Evolutionary conservation across 768 basidiomycete species (phyloP), one percentile per base, ranked within the genome.

Genomic region (Panaeolus papilionaceus): DNA sequence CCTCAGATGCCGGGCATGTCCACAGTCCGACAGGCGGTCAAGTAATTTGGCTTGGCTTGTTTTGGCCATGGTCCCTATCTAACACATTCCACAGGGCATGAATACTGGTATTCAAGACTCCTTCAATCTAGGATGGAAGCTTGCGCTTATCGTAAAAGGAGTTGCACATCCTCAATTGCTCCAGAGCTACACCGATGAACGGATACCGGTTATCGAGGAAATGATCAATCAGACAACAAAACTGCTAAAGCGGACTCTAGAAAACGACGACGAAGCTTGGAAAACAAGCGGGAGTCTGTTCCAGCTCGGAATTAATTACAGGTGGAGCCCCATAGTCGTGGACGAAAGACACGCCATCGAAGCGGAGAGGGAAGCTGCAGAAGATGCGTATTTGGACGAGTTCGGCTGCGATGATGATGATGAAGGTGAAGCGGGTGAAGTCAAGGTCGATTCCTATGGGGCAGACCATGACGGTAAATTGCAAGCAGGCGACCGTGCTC

Each of bases 251-350:
- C 67, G 68, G 38, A 68, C 66, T 20, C 51, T 66, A 0, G 62
- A 44, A 8, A 64, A 40, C 20, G 62, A 62, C 4, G 72, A 72
- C 16, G 70, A 66, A 11, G 64, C 66, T 3, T 77, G 73, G 75
- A 67, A 74, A 16, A 71, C 73, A 23, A 66, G 64, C 2, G 70
- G 72, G 2, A 71, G 73, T 4, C 67, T 85, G 4, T 71, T 75
- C 20, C 83, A 85, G 72, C 81, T 87, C 44, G 86, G 85, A 5
- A 77, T 88, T 47, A 88, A 88, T 73, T 88, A 84, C 70, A 80
- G 88, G 11, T 81, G 82, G 75, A 87, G 86, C 69, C 70, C 81
- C 0, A 78, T 86, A 26, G 78, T 87, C 1, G n/a, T 84, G 14
- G 86, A 88, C 63, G 81, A 81, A 40, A 26, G 65, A 20, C 38